Conservation (phyloP, 1,284 basidiomycete genomes). For the Melampsora larici-populina region DNA sequence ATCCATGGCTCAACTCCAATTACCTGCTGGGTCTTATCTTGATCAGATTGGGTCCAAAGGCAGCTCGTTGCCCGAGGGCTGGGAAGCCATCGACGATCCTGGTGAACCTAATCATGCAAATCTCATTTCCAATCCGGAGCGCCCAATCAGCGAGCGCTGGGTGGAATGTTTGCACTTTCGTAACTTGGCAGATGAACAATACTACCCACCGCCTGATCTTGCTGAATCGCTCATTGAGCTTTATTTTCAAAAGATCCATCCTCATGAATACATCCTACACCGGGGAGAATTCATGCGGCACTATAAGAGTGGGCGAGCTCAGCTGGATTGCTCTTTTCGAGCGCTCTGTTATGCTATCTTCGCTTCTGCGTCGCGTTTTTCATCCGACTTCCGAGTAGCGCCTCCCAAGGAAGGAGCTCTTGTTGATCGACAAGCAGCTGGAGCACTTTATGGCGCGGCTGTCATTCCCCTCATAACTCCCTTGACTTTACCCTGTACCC, state of each 20-base stretch:
- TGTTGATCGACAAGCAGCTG: slow-evolving; percentile 5
- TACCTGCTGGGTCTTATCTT: neutral
- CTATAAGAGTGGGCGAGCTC: neutral
- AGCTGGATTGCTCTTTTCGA: slow-evolving; percentile 13
- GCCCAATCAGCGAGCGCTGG: neutral
- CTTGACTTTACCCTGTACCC: slow-evolving; percentile 8
- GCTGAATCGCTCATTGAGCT: slow-evolving; percentile 11
- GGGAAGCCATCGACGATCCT: neutral
- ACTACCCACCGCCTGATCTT: slow-evolving; percentile 15
- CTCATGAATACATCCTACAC: slow-evolving; percentile 8
- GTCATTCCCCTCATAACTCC: neutral
- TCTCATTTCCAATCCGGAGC: neutral
- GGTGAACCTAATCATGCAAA: slow-evolving; percentile 1
- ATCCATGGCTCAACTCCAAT: neutral
- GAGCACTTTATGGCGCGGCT: slow-evolving; percentile 4
- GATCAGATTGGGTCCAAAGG: neutral
- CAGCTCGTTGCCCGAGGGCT: neutral
- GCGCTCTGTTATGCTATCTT: slow-evolving; percentile 42
- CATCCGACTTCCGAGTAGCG: slow-evolving; percentile 17
- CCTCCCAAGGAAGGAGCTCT: neutral
- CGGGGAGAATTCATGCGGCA: slow-evolving; percentile 15
- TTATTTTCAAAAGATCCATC: slow-evolving; percentile 25
- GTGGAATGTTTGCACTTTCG: neutral
- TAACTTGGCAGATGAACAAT: neutral
- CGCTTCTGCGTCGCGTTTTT: slow-evolving; percentile 21